Evolutionary conservation across 257 asterid genomes (phyloP).

Genomic region (Petrea volubilis): DNA sequence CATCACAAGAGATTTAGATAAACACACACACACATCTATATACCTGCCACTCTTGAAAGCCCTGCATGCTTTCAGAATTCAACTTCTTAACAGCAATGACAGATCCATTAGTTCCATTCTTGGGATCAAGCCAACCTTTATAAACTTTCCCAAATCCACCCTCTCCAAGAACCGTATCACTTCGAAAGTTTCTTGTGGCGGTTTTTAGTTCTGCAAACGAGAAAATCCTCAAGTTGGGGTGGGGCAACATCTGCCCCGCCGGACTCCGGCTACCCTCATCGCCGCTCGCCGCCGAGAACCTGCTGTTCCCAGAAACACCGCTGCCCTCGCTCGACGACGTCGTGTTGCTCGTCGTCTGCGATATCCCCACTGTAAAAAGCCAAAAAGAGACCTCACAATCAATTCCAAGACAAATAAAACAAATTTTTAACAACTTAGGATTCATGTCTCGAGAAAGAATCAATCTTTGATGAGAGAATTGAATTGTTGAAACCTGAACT

Average conservation of each 20-base stretch:
- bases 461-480: not conserved
- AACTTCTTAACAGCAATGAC: slow-evolving; percentile 80
- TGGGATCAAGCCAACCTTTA: slow-evolving; percentile 82
- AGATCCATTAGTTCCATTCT: slow-evolving; percentile 28
- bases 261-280: not conserved
- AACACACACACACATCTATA: too few relatives aligned
- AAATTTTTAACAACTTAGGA: too few relatives aligned
- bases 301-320: slow-evolving; percentile 27
- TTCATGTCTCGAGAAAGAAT: not conserved
- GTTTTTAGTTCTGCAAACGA: slow-evolving; percentile 33
- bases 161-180: slow-evolving; percentile 41
- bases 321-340: slow-evolving; percentile 25
- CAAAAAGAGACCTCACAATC: not conserved
- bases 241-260: slow-evolving; percentile 45
- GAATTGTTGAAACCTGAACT: slow-evolving; percentile 30
- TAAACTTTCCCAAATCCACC: slow-evolving; percentile 69
- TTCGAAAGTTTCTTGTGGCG: slow-evolving; percentile 46
- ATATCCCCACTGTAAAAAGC: not conserved
- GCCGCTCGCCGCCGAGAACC: slow-evolving; percentile 31
- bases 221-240: slow-evolving; percentile 43
- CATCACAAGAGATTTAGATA: too few relatives aligned
- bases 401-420: not conserved
- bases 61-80: slow-evolving; percentile 72
- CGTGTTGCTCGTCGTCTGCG: slow-evolving; percentile 26
- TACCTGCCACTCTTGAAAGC: slow-evolving; percentile 85